A percentile compares a stretch with the other conserved stretches of the same genome.
These are phyloP conservation scores for Colletotrichum siamense DNA, from an alignment of 2,329 filamentous ascomycete species.

Conservation along the genomic window DNA sequence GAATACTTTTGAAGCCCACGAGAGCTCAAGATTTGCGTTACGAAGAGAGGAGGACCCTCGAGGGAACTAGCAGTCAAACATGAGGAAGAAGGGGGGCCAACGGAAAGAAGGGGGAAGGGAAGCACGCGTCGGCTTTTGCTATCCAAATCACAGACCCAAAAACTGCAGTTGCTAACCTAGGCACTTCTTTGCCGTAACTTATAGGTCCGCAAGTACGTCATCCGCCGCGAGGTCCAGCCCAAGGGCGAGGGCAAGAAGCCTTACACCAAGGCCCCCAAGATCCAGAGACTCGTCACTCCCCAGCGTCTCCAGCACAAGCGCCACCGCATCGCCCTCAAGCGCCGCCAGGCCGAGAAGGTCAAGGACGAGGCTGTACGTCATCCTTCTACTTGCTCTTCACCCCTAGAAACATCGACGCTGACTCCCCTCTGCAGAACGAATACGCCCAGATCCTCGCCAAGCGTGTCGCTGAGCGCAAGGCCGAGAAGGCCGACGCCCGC, in stretches of 20 bases:
- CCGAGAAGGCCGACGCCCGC: slow-evolving; percentile 89
- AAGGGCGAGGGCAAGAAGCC: slow-evolving; percentile 97
- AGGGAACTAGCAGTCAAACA: neutral
- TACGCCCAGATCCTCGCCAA: slow-evolving; percentile 96
- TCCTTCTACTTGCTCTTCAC: neutral
- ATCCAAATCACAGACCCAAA: slow-evolving; percentile 1
- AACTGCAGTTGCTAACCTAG: slow-evolving; percentile 36
- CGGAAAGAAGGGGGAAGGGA: neutral
- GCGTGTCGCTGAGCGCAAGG: slow-evolving; percentile 96
- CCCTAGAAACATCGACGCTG: slow-evolving; percentile 30
- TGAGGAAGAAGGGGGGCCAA: neutral
- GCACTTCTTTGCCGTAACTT: slow-evolving; percentile 30
- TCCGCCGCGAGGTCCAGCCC: slow-evolving; percentile 95
- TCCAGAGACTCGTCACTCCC: slow-evolving; percentile 98
- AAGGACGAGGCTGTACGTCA: slow-evolving; percentile 96
- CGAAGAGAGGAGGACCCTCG: neutral
- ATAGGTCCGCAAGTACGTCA: slow-evolving; percentile 99
- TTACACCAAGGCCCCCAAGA: slow-evolving; percentile 99
- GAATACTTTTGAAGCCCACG: slow-evolving; percentile 23
- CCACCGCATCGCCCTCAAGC: slow-evolving; percentile 97
- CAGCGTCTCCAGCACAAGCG: slow-evolving; percentile 99
- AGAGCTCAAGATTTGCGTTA: slow-evolving; percentile 2
- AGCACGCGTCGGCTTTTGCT: slow-evolving; percentile 13
- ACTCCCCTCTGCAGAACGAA: slow-evolving; percentile 73
- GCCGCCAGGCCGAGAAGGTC: slow-evolving; percentile 93